Evolutionary conservation across 2,329 filamentous ascomycete species (phyloP).

Genomic region (Stachybotrys echinatus): DNA sequence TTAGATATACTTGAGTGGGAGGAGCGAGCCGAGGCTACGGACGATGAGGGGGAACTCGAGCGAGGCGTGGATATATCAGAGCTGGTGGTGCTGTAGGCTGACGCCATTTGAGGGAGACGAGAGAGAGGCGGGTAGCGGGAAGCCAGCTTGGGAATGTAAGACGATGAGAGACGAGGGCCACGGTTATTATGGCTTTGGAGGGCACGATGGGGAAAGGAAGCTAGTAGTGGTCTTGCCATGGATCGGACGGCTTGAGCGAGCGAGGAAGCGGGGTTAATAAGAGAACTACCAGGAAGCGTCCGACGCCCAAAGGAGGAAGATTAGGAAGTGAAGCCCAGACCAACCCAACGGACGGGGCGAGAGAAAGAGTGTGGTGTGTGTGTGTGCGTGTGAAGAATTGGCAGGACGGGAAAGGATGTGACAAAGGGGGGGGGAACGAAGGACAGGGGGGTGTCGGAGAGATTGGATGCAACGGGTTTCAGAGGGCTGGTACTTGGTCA

Average conservation of each 20-base stretch:
- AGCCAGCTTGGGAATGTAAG: background rate
- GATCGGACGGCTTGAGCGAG: background rate
- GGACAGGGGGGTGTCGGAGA: too few relatives aligned
- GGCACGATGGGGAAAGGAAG: background rate
- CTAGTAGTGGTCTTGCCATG: background rate
- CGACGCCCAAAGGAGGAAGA: background rate
- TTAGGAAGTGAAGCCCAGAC: background rate
- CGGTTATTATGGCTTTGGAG: background rate
- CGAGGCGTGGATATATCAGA: conserved; percentile 50
- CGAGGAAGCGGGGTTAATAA: background rate
- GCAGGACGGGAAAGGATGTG: background rate
- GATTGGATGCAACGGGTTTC: too few relatives aligned
- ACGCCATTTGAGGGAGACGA: conserved; percentile 19
- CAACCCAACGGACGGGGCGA: background rate
- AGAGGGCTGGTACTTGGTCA: too few relatives aligned
- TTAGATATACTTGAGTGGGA: conserved; percentile 47
- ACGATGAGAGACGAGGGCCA: background rate
- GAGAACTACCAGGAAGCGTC: background rate
- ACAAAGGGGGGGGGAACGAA: too few relatives aligned
- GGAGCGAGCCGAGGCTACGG: conserved; percentile 40
- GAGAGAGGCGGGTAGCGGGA: conserved; percentile 11
- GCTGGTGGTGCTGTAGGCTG: conserved; percentile 34
- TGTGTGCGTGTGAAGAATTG: too few relatives aligned
- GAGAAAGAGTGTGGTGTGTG: too few relatives aligned
- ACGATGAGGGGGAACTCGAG: conserved; percentile 46